Evolutionary conservation across 2,329 filamentous ascomycete genomes (phyloP), one percentile per base, ranked within the genome.

Genomic region (Chrysoporthe cubensis): DNA sequence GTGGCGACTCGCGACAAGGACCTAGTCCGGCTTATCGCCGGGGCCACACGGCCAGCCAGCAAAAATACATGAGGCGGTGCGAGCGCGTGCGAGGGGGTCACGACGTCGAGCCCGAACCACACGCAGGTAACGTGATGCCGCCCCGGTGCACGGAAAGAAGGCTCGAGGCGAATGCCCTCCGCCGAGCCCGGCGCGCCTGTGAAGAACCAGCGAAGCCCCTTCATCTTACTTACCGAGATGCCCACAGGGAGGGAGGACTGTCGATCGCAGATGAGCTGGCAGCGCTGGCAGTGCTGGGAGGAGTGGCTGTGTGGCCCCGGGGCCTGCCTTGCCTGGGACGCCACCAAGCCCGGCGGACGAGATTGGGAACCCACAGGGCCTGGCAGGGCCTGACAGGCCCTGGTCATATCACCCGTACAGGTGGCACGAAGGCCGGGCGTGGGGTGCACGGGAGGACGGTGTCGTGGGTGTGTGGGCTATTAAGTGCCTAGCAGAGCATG

Each of bases 201-300:
- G 37, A 40, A 7, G 37, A 32, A 54, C 14, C 4, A 26, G 26
- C 26, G 26, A 4, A 52, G 21, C 34, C 34, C 50, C 52, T 44
- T 46, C 50, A 56, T 56, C 43, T 57, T 57, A 56, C 58, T 64
- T 64, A 64, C 34, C 62, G 62, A 57, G 42, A 64, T 64, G 50
- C 37, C 34, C 40, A 16, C 62, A 60, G 62, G 50, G 50, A 32
- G 6, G 40, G 4, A 26, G 26, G 52, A 46, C 37, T 42, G 50
- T 48, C 62, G 50, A 64, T 57, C 50, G 40, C 18, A 42, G 56
- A 40, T 40, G 34, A n/a, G 26, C 6, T 6, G 5, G 37, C 6
- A 7, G 37, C 9, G 6, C 37, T 40, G 14, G 8, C 37, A 26
- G 42, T 58, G 40, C 37, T 44, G 40, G 57, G n/a, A 26, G 5